Conservation (phyloP, 345 rosid species). For the Nasturtium officinale region DNA sequence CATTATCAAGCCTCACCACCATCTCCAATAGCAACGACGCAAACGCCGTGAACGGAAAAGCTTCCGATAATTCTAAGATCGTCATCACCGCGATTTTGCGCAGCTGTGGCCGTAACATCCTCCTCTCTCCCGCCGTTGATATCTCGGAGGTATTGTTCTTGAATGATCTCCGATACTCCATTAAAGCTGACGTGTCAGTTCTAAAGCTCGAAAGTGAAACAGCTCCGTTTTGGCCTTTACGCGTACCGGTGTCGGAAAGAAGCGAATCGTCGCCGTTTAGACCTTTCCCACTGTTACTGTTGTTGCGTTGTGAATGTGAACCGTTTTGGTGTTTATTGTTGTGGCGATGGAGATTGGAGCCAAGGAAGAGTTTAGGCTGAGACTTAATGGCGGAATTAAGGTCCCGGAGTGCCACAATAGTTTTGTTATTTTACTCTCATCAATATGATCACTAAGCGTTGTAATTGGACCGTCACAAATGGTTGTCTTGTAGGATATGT, state of each 20-base stretch:
- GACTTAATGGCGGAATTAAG: conserved; percentile 73
- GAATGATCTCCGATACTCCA: conserved; percentile 55
- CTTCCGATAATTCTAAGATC: conserved; percentile 74
- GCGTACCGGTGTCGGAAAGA: no score
- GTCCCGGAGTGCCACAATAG: conserved; percentile 77
- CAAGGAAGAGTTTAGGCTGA: conserved; percentile 76
- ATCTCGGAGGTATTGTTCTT: conserved; percentile 40
- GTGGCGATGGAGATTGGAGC: conserved; percentile 50
- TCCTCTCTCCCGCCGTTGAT: conserved; percentile 49
- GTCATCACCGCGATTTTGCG: conserved; percentile 67
- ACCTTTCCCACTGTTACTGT: neutral
- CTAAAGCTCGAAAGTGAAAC: conserved; percentile 61
- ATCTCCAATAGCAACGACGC: conserved; percentile 75
- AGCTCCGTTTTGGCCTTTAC: conserved; percentile 24
- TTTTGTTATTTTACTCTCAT: no score
- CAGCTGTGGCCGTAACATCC: conserved; percentile 64
- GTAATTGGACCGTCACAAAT: no score
- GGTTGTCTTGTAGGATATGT: no score
- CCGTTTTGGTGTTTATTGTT: conserved; percentile 14
- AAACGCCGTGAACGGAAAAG: conserved; percentile 89
- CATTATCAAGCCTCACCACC: conserved; percentile 73
- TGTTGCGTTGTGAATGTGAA: conserved; percentile 54
- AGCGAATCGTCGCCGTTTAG: no score
- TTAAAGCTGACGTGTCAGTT: conserved; percentile 65
- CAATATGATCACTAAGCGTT: no score